Percentiles rank a stretch among this genome's conserved stretches.
These are phyloP conservation scores for Peronospora farinosa DNA, from an alignment of 352 stramenopile genomes.

Conservation along the genomic window DNA sequence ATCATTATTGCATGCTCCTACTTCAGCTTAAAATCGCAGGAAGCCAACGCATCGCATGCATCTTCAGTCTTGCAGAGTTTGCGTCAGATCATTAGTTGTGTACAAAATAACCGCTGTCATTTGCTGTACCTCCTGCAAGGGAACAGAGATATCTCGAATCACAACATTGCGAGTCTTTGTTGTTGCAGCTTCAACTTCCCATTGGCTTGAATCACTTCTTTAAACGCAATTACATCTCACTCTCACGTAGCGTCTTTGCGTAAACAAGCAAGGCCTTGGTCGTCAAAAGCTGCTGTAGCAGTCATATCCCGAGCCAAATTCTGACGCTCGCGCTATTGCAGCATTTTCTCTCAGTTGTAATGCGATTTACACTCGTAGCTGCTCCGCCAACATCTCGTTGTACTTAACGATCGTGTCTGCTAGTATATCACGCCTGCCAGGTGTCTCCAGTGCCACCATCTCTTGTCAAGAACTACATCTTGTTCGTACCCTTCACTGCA, in stretches of 20 bases:
- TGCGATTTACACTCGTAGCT: no score
- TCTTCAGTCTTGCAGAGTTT: constrained; percentile 13
- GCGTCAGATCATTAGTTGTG: constrained; percentile 40
- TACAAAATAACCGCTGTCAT: constrained; percentile 32
- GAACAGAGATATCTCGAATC: no score
- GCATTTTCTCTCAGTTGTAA: constrained; percentile 12
- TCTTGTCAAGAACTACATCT: constrained; percentile 19
- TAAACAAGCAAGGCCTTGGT: constrained; percentile 58
- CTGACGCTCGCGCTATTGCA: constrained; percentile 19
- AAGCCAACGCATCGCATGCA: constrained; percentile 7
- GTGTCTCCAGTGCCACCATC: constrained; percentile 8
- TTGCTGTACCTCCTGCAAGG: constrained; percentile 40
- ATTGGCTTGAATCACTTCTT: constrained; percentile 45
- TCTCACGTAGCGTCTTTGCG: constrained; percentile 34
- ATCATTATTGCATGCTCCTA: constrained; percentile 7
- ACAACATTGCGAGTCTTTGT: no score
- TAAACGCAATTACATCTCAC: constrained; percentile 42
- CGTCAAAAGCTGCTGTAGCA: constrained; percentile 29
- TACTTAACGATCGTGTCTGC: constrained; percentile 52
- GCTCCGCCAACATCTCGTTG: constrained; percentile 62
- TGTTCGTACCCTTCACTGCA: constrained; percentile 23
- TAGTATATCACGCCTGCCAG: no score
- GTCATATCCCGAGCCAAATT: constrained; percentile 9
- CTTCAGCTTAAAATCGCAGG: constrained; percentile 22
- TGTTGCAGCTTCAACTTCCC: constrained; percentile 46